Conservation (phyloP, 345 rosid genomes). For the Alliaria petiolata region DNA sequence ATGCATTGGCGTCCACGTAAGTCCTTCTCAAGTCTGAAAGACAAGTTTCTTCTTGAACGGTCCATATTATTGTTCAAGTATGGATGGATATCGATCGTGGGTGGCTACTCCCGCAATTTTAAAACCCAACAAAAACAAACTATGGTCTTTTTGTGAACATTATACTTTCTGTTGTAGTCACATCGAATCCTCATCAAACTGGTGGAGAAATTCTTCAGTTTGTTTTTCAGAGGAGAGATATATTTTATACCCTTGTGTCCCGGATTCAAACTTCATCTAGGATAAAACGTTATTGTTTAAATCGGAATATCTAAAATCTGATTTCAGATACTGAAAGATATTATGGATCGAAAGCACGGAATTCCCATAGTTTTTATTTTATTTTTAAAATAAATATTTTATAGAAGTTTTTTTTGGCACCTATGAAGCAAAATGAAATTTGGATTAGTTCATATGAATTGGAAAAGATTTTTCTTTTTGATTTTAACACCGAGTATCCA, state of each 20-base stretch:
- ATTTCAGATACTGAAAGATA: too few species aligned
- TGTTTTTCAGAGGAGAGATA: not conserved
- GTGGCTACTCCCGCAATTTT: constrained; percentile 2
- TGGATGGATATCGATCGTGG: constrained; percentile 6
- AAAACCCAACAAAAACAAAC: not conserved
- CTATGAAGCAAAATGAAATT: not conserved
- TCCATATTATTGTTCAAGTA: not conserved
- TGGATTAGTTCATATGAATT: too few species aligned
- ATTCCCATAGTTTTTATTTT: too few species aligned
- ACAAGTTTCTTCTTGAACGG: constrained; percentile 22
- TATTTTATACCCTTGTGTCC: too few species aligned
- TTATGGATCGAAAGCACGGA: too few species aligned
- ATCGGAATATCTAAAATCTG: too few species aligned
- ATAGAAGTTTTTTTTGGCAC: not conserved
- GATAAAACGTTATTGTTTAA: too few species aligned
- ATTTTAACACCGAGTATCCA: too few species aligned
- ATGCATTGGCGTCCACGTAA: constrained; percentile 33
- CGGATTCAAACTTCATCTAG: too few species aligned
- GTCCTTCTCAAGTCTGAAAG: constrained; percentile 27
- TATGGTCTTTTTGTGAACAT: not conserved
- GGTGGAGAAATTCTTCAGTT: not conserved
- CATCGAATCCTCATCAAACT: constrained; percentile 2
- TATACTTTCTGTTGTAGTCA: constrained; percentile 12
- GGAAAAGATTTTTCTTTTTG: too few species aligned
- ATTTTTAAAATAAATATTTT: too few species aligned